phyloP scores from a whole-genome alignment of 2,329 filamentous ascomycete genomes.

The Endoconidiophora laricicola region DNA sequence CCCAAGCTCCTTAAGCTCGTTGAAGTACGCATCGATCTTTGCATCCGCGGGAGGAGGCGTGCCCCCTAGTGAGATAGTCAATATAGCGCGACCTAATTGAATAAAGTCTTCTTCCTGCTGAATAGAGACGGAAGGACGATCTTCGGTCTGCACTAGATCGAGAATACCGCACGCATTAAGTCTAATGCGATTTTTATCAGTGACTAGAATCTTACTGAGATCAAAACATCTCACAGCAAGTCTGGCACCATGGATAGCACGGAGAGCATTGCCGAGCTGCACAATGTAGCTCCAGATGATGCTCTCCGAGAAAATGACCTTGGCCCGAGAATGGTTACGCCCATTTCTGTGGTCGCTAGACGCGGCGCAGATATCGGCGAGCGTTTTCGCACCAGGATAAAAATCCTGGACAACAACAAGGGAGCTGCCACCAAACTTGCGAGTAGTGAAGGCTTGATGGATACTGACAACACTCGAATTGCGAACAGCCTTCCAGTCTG shows the following conservation, averaged over 20 bases:
- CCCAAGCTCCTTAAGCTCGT: slow-evolving; percentile 59
- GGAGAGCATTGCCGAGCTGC: slow-evolving; percentile 77
- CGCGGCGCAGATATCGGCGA: slow-evolving; percentile 64
- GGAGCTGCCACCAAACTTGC: slow-evolving; percentile 79
- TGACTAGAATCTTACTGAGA: slow-evolving; percentile 74
- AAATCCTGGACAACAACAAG: slow-evolving; percentile 90
- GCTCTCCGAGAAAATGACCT: slow-evolving; percentile 45
- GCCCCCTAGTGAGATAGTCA: slow-evolving; percentile 38
- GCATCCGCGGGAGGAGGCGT: slow-evolving; percentile 1
- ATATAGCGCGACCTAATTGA: slow-evolving; percentile 66
- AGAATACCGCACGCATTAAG: slow-evolving; percentile 77
- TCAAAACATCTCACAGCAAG: slow-evolving; percentile 78
- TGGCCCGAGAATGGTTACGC: slow-evolving; percentile 21
- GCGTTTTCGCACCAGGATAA: slow-evolving; percentile 75
- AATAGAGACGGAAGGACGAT: slow-evolving; percentile 49
- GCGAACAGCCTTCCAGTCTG: slow-evolving; percentile 74
- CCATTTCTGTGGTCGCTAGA: slow-evolving; percentile 13
- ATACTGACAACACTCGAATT: slow-evolving; percentile 72
- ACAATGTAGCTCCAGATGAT: slow-evolving; percentile 83
- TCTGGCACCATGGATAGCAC: slow-evolving; percentile 64
- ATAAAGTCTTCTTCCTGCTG: slow-evolving; percentile 77
- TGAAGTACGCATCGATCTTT: slow-evolving; percentile 28
- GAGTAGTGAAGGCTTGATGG: slow-evolving; percentile 83
- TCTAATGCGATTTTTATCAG: slow-evolving; percentile 76
- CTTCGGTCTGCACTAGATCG: slow-evolving; percentile 75